Conservation (phyloP, 768 basidiomycete species). For the Rhizopogon vesiculosus region DNA sequence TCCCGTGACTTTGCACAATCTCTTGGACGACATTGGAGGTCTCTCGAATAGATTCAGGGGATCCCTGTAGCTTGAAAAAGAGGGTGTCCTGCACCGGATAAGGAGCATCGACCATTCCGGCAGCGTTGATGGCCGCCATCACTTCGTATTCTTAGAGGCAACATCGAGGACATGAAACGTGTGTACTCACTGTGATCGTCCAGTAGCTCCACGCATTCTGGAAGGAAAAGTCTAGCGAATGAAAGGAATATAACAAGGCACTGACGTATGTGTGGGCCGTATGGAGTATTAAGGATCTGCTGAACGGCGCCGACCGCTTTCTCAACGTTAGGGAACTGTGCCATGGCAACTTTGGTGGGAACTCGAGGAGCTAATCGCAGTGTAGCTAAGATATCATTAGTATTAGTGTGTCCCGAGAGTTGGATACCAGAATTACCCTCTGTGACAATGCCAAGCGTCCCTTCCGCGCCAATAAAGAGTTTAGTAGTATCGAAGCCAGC, state of each 20-base stretch:
- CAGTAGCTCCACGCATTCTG: conserved; percentile 86
- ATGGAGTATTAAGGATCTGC: conserved; percentile 67
- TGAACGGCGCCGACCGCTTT: conserved; percentile 77
- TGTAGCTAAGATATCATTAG: conserved; percentile 41
- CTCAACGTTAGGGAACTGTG: conserved; percentile 77
- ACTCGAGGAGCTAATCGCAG: conserved; percentile 75
- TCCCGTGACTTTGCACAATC: conserved; percentile 65
- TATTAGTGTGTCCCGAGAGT: not conserved
- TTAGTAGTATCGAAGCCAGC: conserved; percentile 88
- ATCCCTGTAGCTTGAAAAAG: conserved; percentile 91
- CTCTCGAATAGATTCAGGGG: conserved; percentile 49
- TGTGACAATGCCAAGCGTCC: conserved; percentile 86
- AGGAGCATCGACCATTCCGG: conserved; percentile 52
- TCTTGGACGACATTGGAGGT: conserved; percentile 54
- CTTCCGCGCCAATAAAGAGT: conserved; percentile 87
- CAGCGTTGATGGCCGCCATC: conserved; percentile 74
- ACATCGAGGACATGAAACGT: not conserved
- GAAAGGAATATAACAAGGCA: conserved; percentile 8
- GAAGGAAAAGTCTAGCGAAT: not conserved
- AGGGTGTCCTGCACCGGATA: conserved; percentile 75
- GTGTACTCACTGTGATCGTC: conserved; percentile 61
- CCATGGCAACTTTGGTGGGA: conserved; percentile 85
- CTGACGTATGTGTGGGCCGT: conserved; percentile 73
- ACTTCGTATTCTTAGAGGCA: conserved; percentile 30
- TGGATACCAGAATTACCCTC: conserved; percentile 50